These are phyloP conservation scores for Geotrichum carabidarum DNA, from an alignment of 1,139 yeast species.

Conservation along the genomic window DNA sequence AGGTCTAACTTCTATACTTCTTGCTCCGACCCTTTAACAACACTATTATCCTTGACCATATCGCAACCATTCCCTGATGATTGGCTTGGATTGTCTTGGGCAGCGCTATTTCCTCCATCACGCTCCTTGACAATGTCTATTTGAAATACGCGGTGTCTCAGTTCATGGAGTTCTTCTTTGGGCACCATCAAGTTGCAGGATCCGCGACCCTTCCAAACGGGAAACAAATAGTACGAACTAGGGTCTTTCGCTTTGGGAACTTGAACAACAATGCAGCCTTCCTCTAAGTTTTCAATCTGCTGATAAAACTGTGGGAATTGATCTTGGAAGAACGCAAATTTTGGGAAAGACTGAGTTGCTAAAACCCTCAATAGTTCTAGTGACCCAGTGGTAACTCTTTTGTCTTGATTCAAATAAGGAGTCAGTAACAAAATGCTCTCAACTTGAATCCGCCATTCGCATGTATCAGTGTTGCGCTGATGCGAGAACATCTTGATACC, in stretches of 20 bases:
- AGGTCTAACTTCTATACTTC: too few relatives aligned
- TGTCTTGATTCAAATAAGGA: conserved; percentile 50
- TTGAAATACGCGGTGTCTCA: conserved; percentile 75
- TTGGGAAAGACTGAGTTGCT: conserved; percentile 54
- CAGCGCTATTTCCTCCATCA: too few relatives aligned
- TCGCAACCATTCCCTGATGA: too few relatives aligned
- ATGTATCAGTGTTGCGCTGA: conserved; percentile 65
- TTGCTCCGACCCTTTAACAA: too few relatives aligned
- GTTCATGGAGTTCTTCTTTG: conserved; percentile 86
- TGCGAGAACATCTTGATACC: conserved; percentile 89
- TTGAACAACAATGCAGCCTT: conserved; percentile 83
- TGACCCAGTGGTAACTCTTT: conserved; percentile 8
- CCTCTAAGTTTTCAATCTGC: conserved; percentile 51
- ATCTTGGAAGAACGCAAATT: conserved; percentile 51
- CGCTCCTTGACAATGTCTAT: conserved; percentile 49
- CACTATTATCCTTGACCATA: too few relatives aligned
- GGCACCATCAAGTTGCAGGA: conserved; percentile 90
- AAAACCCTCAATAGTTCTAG: conserved; percentile 40
- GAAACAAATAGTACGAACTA: conserved; percentile 67
- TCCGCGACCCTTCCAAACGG: conserved; percentile 86
- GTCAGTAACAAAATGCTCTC: conserved; percentile 55
- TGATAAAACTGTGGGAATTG: conserved; percentile 56
- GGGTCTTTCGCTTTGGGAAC: conserved; percentile 42
- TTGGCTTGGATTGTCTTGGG: too few relatives aligned
- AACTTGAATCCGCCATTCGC: conserved; percentile 89